Conservation (phyloP, 2,329 filamentous ascomycete species). For the Pochonia chlamydosporia region DNA sequence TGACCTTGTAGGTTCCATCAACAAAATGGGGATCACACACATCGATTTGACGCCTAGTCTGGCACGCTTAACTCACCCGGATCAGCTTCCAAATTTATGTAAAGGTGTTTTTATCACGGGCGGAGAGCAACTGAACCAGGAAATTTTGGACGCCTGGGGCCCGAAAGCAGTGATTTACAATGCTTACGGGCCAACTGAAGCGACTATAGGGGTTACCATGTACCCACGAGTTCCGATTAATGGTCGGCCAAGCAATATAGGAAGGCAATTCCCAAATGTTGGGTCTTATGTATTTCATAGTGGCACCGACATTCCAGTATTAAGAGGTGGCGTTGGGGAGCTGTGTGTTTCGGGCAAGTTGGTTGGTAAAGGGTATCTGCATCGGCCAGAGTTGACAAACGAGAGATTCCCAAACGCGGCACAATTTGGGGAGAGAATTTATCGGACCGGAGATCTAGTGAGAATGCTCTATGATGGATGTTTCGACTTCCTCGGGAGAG, state of each 20-base stretch:
- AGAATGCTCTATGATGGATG: conserved; percentile 72
- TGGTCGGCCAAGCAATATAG: conserved; percentile 83
- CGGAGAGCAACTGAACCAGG: conserved; percentile 80
- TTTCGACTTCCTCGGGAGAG: conserved; percentile 81
- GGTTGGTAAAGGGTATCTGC: conserved; percentile 85
- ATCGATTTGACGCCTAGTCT: conserved; percentile 89
- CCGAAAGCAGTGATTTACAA: conserved; percentile 79
- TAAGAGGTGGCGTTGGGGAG: conserved; percentile 77
- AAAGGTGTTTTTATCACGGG: conserved; percentile 89
- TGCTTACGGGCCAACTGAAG: conserved; percentile 86
- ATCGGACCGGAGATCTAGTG: conserved; percentile 85
- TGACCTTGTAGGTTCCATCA: conserved; percentile 70
- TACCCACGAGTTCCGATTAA: conserved; percentile 72
- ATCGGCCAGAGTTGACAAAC: conserved; percentile 67
- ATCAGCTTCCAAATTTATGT: conserved; percentile 74
- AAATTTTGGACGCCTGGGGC: conserved; percentile 84
- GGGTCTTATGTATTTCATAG: conserved; percentile 73
- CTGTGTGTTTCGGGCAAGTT: conserved; percentile 82
- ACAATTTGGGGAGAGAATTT: conserved; percentile 57
- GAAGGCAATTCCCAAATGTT: conserved; percentile 80
- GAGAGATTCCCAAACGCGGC: conserved; percentile 68
- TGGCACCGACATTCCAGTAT: conserved; percentile 62
- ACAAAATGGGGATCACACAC: conserved; percentile 71
- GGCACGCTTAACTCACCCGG: conserved; percentile 69
- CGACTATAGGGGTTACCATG: conserved; percentile 89